phyloP scores from a whole-genome alignment of 148 eudicot species.

The Rhododendron simsii region DNA sequence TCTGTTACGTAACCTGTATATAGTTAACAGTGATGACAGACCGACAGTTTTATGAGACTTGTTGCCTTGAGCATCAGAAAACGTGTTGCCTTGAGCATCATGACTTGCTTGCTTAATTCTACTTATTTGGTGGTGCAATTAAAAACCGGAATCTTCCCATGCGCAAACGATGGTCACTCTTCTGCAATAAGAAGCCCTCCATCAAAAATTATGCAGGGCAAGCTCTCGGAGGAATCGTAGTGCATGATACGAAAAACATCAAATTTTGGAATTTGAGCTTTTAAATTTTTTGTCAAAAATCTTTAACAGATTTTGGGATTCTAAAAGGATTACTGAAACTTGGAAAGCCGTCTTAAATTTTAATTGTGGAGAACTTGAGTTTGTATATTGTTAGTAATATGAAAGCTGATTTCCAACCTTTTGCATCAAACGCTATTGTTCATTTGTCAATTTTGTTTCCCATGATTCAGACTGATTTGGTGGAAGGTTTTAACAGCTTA shows the following conservation, averaged over 20 bases:
- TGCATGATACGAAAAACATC: not conserved
- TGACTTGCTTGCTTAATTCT: no score
- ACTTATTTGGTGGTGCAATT: not conserved
- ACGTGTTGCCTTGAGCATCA: not conserved
- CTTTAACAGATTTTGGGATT: not conserved
- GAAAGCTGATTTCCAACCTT: not conserved
- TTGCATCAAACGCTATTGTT: not conserved
- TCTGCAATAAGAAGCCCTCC: not conserved
- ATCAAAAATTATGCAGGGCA: not conserved
- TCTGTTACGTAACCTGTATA: not conserved
- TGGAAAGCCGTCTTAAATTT: not conserved
- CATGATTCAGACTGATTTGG: not conserved
- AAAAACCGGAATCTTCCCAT: not conserved
- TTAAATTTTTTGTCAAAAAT: not conserved
- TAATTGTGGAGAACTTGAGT: not conserved
- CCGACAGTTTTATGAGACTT: slow-evolving; percentile 43
- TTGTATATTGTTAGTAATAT: not conserved
- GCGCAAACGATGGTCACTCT: not conserved
- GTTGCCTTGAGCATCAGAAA: not conserved
- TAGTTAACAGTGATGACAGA: not conserved
- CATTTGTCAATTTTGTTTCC: not conserved
- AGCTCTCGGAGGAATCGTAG: not conserved
- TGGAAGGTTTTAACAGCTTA: not conserved
- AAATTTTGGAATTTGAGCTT: not conserved
- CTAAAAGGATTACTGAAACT: not conserved